phyloP scores from a whole-genome alignment of 495 filamentous ascomycete species.

The Choiromyces venosus region DNA sequence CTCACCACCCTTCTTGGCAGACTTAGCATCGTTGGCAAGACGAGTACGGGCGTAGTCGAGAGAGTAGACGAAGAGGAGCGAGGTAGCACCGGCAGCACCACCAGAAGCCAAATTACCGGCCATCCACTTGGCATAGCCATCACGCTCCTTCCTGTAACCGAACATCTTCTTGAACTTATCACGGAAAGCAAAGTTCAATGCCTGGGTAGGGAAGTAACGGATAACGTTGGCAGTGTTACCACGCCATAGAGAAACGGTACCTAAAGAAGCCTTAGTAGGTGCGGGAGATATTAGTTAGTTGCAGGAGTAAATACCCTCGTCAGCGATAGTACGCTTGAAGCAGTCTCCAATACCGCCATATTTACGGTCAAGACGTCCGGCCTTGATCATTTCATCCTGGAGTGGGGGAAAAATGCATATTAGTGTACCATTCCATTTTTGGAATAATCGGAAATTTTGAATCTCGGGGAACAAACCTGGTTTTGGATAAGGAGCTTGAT shows the following conservation, averaged over 20 bases:
- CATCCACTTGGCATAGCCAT: conserved; percentile 99
- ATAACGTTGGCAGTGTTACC: conserved; percentile 99
- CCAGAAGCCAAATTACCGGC: conserved; percentile 98
- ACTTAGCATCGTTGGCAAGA: conserved; percentile 99
- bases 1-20: conserved; percentile 89
- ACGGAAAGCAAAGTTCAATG: conserved; percentile 99
- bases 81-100: conserved; percentile 99
- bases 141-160: conserved; percentile 99
- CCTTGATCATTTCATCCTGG: conserved; percentile 99
- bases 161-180: conserved; percentile 99
- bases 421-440: conserved; percentile 17
- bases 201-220: conserved; percentile 99
- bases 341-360: conserved; percentile 92
- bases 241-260: conserved; percentile 83
- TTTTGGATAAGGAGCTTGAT: conserved; percentile 99
- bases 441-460: neutral
- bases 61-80: conserved; percentile 99
- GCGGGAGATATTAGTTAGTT: neutral
- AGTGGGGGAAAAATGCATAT: conserved; percentile 5
- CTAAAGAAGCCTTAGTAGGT: conserved; percentile 34
- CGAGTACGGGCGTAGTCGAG: conserved; percentile 99
- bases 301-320: conserved; percentile 60
- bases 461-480: conserved; percentile 65
- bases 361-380: conserved; percentile 94
- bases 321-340: conserved; percentile 78